These are phyloP conservation scores for Bremia lactucae DNA, from an alignment of 352 stramenopile species.

Conservation along the genomic window DNA sequence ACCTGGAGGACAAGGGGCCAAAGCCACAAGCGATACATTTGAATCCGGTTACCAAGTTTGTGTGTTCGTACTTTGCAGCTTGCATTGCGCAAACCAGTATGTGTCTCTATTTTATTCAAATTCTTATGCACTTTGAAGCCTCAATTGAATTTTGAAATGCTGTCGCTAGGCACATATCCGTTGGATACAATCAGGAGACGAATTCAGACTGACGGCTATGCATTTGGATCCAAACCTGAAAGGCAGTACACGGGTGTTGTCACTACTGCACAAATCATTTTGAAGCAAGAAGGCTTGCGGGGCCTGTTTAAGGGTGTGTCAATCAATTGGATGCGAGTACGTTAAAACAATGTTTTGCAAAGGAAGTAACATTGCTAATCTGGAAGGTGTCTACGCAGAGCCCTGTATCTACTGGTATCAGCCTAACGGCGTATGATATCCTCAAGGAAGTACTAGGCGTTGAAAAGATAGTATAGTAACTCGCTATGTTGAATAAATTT, in stretches of 20 bases:
- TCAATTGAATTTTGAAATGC: slow-evolving; percentile 1
- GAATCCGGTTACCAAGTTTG: slow-evolving; percentile 71
- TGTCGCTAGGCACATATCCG: slow-evolving; percentile 56
- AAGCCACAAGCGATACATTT: slow-evolving; percentile 21
- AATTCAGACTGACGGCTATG: slow-evolving; percentile 78
- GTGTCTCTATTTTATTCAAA: slow-evolving; percentile 1
- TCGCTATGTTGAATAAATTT: no score
- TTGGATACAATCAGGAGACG: slow-evolving; percentile 78
- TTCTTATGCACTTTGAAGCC: neutral
- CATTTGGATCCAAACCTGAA: slow-evolving; percentile 29
- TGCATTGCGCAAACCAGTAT: slow-evolving; percentile 79
- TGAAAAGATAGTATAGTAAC: slow-evolving; percentile 68
- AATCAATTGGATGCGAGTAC: slow-evolving; percentile 81
- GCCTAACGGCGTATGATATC: slow-evolving; percentile 79
- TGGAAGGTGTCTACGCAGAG: slow-evolving; percentile 29
- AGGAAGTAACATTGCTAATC: no score
- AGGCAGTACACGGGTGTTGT: slow-evolving; percentile 59
- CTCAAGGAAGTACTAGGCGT: slow-evolving; percentile 79
- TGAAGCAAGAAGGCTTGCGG: slow-evolving; percentile 64
- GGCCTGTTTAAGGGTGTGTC: slow-evolving; percentile 82
- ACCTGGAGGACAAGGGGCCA: slow-evolving; percentile 19
- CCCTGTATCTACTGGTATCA: slow-evolving; percentile 77
- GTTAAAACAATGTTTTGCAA: slow-evolving; percentile 15
- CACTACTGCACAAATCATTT: slow-evolving; percentile 57
- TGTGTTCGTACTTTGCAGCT: slow-evolving; percentile 75